Base-by-base conservation (phyloP, 1,284 basidiomycete genomes). In the Irpex sp. region DNA sequence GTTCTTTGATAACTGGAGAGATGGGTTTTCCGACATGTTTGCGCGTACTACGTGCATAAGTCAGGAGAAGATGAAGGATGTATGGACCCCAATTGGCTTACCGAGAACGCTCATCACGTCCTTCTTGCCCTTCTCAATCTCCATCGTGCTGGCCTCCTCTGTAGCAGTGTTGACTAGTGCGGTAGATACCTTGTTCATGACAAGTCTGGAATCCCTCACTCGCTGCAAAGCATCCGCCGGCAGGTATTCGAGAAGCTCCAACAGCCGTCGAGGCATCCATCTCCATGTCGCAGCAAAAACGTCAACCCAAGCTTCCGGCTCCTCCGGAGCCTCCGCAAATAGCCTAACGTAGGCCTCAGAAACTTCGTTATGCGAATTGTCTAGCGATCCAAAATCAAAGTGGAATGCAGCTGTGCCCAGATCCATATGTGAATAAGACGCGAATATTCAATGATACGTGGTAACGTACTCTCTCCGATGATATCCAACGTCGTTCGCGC, bases 21-120 rank as follows among this genome's bases (percentile, higher is more conserved):
- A 62, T 1, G 67, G 59, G 56, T 73, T 64, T 54, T 69, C 69
- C 4, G 65, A 63, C 19, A 57, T 21, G 50, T 75, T 75, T 1
- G 71, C 69, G 31, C 65, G 65, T 59, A 71, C 61, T 71, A 61
- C 7, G 49, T 8, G 17, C 17, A 17, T 39, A 15, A 9, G 37
- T 39, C 8, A 39, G 49, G 11, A 11, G n/a, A 5, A 63, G 21
- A 26, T 26, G 21, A 26, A 26, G 21, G 21, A 26, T 66, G 65
- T 19, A 26, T 26, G 21, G 21, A 26, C 21, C 21, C 21, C 21
- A 39, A 17, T 31, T n/a, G 9, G 31, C 61, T 50, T 1, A 58
- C 56, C 63, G 1, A 77, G 64, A 8, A 76, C 64, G 59, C 71
- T 76, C 61, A 76, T 66, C 11, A 74, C 63, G 55, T 77, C 75